These are phyloP conservation scores for Carex pumila DNA, from an alignment of 176 grass and related monocot species.

Conservation along the genomic window DNA sequence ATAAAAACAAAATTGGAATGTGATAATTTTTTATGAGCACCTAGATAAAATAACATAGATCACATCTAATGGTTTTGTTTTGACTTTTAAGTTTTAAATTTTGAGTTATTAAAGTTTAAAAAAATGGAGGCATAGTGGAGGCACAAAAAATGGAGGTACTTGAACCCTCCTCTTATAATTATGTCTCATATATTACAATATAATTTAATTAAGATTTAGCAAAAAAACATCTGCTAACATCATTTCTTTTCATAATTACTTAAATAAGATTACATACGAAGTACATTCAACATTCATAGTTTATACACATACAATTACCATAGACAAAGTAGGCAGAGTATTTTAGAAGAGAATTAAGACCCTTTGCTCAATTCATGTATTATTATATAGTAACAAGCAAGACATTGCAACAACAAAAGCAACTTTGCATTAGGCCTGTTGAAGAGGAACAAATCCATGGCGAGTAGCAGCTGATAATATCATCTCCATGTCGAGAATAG, in stretches of 20 bases:
- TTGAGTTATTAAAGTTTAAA: no score
- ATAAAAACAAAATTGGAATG: no score
- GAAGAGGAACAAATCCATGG: constrained; percentile 57
- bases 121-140: no score
- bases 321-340: not conserved
- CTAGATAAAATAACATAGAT: no score
- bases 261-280: not conserved
- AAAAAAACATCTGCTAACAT: not conserved
- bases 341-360: not conserved
- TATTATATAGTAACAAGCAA: not conserved
- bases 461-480: constrained; percentile 52
- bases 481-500: constrained; percentile 53
- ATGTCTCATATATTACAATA: not conserved
- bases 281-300: not conserved
- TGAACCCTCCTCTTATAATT: no score
- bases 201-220: not conserved
- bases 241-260: not conserved
- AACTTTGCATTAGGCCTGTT: constrained; percentile 19
- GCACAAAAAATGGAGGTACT: no score
- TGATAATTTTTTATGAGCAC: no score
- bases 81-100: no score
- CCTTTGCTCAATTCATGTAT: not conserved
- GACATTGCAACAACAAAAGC: not conserved
- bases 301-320: not conserved
- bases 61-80: no score